Percentiles rank a stretch among this genome's conserved stretches.
Conservation (phyloP, 768 basidiomycete genomes). For the Crassisporium funariophilum region DNA sequence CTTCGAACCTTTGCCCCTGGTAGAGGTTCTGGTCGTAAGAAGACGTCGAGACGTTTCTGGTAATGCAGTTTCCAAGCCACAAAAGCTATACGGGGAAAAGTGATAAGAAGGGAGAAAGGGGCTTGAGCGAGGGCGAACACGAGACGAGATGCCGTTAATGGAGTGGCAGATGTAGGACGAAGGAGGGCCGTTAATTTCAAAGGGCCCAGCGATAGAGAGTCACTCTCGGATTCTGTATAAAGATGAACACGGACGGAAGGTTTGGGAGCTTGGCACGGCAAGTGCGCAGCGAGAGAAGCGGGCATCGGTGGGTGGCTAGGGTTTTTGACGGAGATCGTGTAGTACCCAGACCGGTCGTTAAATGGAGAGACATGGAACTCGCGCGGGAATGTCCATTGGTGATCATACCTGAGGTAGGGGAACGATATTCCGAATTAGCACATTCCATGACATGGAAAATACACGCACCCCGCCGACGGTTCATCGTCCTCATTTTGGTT, state of each 20-base stretch:
- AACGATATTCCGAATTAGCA: not conserved
- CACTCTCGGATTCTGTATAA: constrained; percentile 25
- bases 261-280: constrained; percentile 19
- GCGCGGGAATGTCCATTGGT: constrained; percentile 68
- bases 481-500: constrained; percentile 45
- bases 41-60: constrained; percentile 55
- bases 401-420: constrained; percentile 48
- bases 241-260: constrained; percentile 47
- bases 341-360: constrained; percentile 70
- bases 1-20: constrained; percentile 36
- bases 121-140: constrained; percentile 40
- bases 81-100: constrained; percentile 61
- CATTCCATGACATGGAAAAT: not conserved
- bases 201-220: constrained; percentile 25
- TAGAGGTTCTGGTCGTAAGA: constrained; percentile 58
- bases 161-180: constrained; percentile 35
- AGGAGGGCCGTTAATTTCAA: constrained; percentile 59
- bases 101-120: constrained; percentile 57
- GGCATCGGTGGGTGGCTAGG: constrained; percentile 43
- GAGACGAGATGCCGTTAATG: constrained; percentile 40
- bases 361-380: constrained; percentile 79
- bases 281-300: constrained; percentile 4
- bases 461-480: constrained; percentile 33
- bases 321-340: constrained; percentile 53
- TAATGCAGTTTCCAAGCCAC: constrained; percentile 67